Evolutionary conservation across 2,329 filamentous ascomycete genomes (phyloP).

Genomic region (Neodidymelliopsis sp.): DNA sequence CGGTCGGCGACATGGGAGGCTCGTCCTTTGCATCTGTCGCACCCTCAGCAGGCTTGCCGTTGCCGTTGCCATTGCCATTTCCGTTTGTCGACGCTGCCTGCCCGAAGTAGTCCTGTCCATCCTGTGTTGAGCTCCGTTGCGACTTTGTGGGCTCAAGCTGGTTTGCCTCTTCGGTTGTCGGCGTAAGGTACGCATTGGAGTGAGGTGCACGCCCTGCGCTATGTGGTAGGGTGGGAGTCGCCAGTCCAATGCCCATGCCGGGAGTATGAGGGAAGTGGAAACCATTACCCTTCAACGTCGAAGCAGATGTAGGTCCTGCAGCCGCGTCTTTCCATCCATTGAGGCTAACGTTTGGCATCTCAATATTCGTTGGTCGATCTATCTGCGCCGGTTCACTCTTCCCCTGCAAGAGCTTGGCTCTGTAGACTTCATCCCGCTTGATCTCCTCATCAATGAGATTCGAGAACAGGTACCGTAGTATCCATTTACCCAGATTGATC

Average conservation of each 20-base stretch:
- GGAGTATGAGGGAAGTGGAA: slow-evolving; percentile 70
- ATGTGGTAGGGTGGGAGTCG: slow-evolving; percentile 64
- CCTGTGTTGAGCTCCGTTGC: slow-evolving; percentile 61
- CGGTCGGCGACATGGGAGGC: slow-evolving; percentile 51
- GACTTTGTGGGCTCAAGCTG: slow-evolving; percentile 63
- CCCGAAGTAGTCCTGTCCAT: slow-evolving; percentile 77
- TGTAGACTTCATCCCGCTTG: slow-evolving; percentile 75
- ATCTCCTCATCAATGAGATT: slow-evolving; percentile 91
- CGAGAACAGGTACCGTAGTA: slow-evolving; percentile 89
- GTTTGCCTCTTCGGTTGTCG: slow-evolving; percentile 52
- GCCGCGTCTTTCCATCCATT: slow-evolving; percentile 54
- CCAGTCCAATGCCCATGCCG: slow-evolving; percentile 78
- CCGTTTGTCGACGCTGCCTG: slow-evolving; percentile 28
- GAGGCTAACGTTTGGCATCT: slow-evolving; percentile 58
- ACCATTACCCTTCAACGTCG: slow-evolving; percentile 67
- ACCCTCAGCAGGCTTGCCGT: slow-evolving; percentile 39
- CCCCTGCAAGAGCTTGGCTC: slow-evolving; percentile 73
- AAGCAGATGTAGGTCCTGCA: slow-evolving; percentile 55
- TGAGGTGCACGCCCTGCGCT: slow-evolving; percentile 46
- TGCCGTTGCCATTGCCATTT: slow-evolving; percentile 23
- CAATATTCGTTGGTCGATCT: slow-evolving; percentile 68
- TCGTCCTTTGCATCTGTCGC: slow-evolving; percentile 41
- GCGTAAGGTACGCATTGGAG: slow-evolving; percentile 48
- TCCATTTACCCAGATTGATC: slow-evolving; percentile 97
- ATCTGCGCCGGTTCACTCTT: slow-evolving; percentile 64